A percentile compares a stretch with the other conserved stretches of the same genome.
Conservation (phyloP, 2,329 filamentous ascomycete species). For the Phyllosticta ampelicida region DNA sequence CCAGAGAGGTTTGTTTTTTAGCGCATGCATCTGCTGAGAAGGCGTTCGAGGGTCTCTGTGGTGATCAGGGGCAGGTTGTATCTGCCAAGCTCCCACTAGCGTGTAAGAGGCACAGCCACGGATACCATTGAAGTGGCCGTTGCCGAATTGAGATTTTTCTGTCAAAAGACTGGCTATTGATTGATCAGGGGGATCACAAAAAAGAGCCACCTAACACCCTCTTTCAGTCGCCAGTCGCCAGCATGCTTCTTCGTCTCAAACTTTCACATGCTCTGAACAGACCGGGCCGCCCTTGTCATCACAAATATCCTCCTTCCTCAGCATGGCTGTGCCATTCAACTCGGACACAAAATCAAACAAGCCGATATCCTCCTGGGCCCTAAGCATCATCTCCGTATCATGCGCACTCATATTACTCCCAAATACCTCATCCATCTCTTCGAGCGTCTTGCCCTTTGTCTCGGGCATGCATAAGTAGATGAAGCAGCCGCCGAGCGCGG, state of each 20-base stretch:
- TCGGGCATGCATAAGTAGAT: constrained; percentile 22
- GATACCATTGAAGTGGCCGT: too few relatives aligned
- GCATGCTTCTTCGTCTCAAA: background rate
- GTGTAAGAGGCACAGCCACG: background rate
- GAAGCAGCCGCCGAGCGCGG: constrained; percentile 14
- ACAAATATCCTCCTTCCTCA: background rate
- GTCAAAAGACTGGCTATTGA: too few relatives aligned
- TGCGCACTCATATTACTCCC: background rate
- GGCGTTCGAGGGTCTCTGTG: background rate
- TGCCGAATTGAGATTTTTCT: too few relatives aligned
- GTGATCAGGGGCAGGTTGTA: background rate
- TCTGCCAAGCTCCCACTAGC: background rate
- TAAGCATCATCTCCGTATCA: background rate
- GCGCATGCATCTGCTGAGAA: background rate
- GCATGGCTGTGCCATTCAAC: background rate
- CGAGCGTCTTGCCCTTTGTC: constrained; percentile 21
- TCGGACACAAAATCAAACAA: background rate
- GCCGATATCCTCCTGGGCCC: background rate
- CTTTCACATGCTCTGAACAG: background rate
- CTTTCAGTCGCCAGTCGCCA: background rate
- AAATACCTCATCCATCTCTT: constrained; percentile 23
- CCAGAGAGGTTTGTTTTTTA: background rate
- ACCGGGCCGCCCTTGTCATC: background rate
- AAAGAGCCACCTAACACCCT: background rate
- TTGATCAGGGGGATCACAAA: background rate